Evolutionary conservation across 805 yeast genomes (phyloP).

Genomic region (Starmerella gropengiesseri): DNA sequence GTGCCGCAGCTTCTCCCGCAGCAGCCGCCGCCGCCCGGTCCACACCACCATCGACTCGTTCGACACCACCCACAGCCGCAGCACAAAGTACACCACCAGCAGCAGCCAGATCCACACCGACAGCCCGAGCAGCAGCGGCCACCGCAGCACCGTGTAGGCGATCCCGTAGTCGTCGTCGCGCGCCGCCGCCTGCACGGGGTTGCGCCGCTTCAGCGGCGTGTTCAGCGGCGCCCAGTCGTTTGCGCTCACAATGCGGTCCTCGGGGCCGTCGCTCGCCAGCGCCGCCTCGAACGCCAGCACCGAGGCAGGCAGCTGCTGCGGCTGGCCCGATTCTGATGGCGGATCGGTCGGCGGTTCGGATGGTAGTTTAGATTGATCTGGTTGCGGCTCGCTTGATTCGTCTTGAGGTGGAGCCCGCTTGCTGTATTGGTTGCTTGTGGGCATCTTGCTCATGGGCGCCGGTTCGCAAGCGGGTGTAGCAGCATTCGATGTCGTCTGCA

Average conservation of each 20-base stretch:
- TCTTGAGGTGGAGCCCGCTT: too few relatives aligned
- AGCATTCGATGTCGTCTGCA: too few relatives aligned
- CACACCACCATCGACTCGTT: conserved; percentile 52
- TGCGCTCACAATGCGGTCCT: conserved; percentile 23
- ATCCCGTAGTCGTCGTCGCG: conserved; percentile 27
- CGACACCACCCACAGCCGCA: conserved; percentile 51
- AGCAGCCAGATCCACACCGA: conserved; percentile 45
- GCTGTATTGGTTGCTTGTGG: too few relatives aligned
- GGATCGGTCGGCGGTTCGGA: too few relatives aligned
- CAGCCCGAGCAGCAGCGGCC: conserved; percentile 51
- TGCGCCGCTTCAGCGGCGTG: conserved; percentile 9
- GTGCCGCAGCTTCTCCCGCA: conserved; percentile 41
- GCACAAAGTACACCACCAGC: conserved; percentile 39
- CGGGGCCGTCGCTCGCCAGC: conserved; percentile 14
- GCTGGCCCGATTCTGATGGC: too few relatives aligned
- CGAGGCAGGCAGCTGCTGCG: conserved; percentile 10
- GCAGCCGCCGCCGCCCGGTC: conserved; percentile 44
- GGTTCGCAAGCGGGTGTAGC: too few relatives aligned
- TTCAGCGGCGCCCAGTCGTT: conserved; percentile 22
- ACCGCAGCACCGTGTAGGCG: conserved; percentile 44
- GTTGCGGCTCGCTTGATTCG: too few relatives aligned
- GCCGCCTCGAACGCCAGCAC: conserved; percentile 16
- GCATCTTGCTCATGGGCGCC: too few relatives aligned
- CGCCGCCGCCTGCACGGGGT: conserved; percentile 4
- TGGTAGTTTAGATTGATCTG: too few relatives aligned